Base-by-base conservation (phyloP, 352 stramenopile species). In the Phytophthora pini region DNA sequence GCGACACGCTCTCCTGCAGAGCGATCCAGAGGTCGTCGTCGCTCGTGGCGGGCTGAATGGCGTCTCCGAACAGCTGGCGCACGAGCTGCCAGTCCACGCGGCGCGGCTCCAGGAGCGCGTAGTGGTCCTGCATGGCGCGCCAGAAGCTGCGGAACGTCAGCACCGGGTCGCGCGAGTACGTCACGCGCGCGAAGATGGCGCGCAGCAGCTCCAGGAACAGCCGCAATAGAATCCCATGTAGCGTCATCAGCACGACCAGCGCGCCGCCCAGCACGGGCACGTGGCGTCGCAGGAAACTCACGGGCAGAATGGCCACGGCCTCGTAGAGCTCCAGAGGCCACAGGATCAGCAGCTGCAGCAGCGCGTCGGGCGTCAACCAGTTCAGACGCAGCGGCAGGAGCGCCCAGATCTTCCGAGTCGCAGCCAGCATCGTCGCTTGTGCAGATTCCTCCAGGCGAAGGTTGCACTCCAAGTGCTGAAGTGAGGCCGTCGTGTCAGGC, bases 21-120 rank as follows among this genome's bases (percentile, higher is more conserved):
- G 87, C 83, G 47, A 93, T 83, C 83, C 84, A 93, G 11, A 95
- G 68, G 46, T 95, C 87, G 34, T 95, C 84, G 39, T 95, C 84
- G 52, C 77, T 92, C 1, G 84, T 95, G 5, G 68, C 55, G 0
- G 68, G 56, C 45, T 80, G 60, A 17, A 95, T 82, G 32, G 81
- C 65, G 49, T 89, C 80, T 53, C 84, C 87, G 59, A 89, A 95
- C 22, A 95, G 71, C 29, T 84, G 78, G 48, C 85, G 84, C 31
- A 93, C 82, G 13, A 90, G 77, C 24, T 68, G 56, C 87, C 87
- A 95, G 54, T 93, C 79, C 26, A 82, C 74, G 34, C 73, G 69
- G 15, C 73, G 56, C 6, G 68, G 69, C 47, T 78, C 70, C 13
- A 89, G 63, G 48, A 86, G 80, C 10, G 83, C 87, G 72, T 93